phyloP scores from a whole-genome alignment of 2,329 filamentous ascomycete genomes.

The Xylariaceae sp. region DNA sequence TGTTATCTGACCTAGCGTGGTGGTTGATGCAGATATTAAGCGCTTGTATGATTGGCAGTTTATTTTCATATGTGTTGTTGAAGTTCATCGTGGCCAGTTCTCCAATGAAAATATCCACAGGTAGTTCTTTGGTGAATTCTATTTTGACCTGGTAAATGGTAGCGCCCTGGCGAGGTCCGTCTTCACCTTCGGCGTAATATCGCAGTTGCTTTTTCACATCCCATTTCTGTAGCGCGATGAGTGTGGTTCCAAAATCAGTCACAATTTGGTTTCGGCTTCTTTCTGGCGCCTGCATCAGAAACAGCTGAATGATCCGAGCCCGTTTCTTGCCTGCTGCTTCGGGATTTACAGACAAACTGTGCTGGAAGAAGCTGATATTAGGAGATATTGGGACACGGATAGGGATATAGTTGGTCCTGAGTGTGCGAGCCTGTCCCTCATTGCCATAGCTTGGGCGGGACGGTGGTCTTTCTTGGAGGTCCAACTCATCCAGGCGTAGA shows the following conservation, averaged over 20 bases:
- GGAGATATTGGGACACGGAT: too few relatives aligned
- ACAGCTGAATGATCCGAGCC: constrained; percentile 14
- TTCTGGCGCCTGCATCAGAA: constrained; percentile 4
- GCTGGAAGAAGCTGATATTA: background rate
- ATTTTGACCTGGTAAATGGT: background rate
- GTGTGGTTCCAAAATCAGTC: constrained; percentile 44
- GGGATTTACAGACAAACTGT: constrained; percentile 24
- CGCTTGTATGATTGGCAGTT: constrained; percentile 34
- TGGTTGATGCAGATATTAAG: constrained; percentile 43
- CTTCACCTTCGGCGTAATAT: constrained; percentile 43
- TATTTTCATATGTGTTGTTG: constrained; percentile 30
- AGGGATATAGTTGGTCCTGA: constrained; percentile 24
- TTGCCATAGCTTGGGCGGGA: constrained; percentile 23
- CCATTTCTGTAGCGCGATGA: constrained; percentile 42
- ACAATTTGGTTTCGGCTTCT: constrained; percentile 38
- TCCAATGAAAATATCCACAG: background rate
- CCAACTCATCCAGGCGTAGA: background rate
- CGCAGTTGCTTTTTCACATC: constrained; percentile 30
- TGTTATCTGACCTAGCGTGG: constrained; percentile 37
- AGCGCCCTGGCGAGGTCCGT: constrained; percentile 32
- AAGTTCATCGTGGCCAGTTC: constrained; percentile 18
- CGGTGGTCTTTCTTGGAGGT: background rate
- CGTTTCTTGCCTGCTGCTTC: constrained; percentile 17
- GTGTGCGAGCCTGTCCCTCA: background rate
- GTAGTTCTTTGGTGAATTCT: background rate